A percentile compares a stretch with the other conserved stretches of the same genome.
Evolutionary conservation across 169 alveolate genomes (phyloP).

Genomic region (Plasmodium billcollinsi): DNA sequence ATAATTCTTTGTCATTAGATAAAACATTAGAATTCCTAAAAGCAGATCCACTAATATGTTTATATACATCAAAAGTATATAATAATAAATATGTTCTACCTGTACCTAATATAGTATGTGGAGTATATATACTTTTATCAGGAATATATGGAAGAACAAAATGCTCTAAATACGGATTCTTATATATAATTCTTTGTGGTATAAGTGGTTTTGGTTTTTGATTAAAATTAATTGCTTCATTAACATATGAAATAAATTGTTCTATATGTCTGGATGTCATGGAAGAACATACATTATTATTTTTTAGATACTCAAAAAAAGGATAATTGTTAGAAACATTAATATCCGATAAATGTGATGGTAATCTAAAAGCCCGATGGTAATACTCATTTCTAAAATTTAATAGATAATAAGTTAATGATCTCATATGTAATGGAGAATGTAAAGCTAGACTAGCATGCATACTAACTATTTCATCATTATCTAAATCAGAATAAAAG

Average conservation of each 20-base stretch:
- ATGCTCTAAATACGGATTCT: constrained; percentile 50
- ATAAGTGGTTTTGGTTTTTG: constrained; percentile 68
- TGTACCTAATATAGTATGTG: constrained; percentile 52
- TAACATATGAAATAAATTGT: constrained; percentile 38
- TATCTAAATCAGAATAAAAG: constrained; percentile 70
- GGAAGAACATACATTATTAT: constrained; percentile 31
- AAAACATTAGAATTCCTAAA: constrained; percentile 17
- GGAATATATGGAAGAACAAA: constrained; percentile 16
- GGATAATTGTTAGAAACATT: constrained; percentile 50
- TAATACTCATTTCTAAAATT: constrained; percentile 68
- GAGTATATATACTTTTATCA: constrained; percentile 18
- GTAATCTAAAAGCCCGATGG: constrained; percentile 36
- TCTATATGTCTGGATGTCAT: constrained; percentile 9
- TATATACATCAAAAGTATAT: constrained; percentile 51
- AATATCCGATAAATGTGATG: constrained; percentile 49
- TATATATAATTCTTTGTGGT: constrained; percentile 62
- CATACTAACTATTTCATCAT: constrained; percentile 55
- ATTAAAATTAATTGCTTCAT: constrained; percentile 61
- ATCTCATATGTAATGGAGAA: constrained; percentile 64
- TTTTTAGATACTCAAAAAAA: constrained; percentile 52
- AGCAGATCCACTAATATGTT: constrained; percentile 16
- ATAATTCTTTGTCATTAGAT: constrained; percentile 3
- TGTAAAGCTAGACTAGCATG: constrained; percentile 53
- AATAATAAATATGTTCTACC: constrained; percentile 48
- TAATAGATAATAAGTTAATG: constrained; percentile 49